Evolutionary conservation across 768 basidiomycete genomes (phyloP), one percentile per base, ranked within the genome.

Genomic region (Lentinula lateritia): DNA sequence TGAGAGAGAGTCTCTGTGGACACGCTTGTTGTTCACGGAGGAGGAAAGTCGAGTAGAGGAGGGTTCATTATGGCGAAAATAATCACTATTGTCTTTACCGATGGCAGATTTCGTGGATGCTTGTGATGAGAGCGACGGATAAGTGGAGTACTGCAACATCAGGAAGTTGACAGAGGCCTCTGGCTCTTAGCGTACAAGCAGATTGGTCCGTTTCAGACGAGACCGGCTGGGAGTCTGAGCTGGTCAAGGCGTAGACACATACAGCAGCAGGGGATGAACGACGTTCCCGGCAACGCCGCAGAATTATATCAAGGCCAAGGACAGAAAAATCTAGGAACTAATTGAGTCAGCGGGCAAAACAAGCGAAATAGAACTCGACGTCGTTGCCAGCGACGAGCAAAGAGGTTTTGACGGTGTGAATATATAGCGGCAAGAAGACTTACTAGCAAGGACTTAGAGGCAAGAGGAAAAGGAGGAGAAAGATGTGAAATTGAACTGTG

Each of bases 121-220:
- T 76, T 78, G 64, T 70, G 72, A 60, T 72, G 58, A 50, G 72
- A 13, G 70, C 66, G 45, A 73, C 71, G 72, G 75, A 72, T 77
- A 76, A 61, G 76, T 68, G 58, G 79, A 75, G 70, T 82, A 83
- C 76, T 85, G 84, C 81, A 86, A 83, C 85, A 87, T 87, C 74
- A 72, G 62, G 54, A 35, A 36, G 53, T 54, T 54, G 53, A 54
- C 35, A 38, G 35, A 54, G 53, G 53, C 39, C 42, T 56, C 64
- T 23, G 66, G 69, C 71, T 68, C 71, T 71, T 64, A 69, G 64
- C 62, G 62, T 54, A 66, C 65, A 42, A 58, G 42, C 68, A 56
- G 68, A 66, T 54, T 61, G 62, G 69, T 71, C 70, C 63, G 74
- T 23, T 76, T 80, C 83, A 83, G 83, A 83, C 83, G 76, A 81